These are phyloP conservation scores for Osmanthus fragrans DNA, from an alignment of 257 asterid genomes.

Conservation along the genomic window DNA sequence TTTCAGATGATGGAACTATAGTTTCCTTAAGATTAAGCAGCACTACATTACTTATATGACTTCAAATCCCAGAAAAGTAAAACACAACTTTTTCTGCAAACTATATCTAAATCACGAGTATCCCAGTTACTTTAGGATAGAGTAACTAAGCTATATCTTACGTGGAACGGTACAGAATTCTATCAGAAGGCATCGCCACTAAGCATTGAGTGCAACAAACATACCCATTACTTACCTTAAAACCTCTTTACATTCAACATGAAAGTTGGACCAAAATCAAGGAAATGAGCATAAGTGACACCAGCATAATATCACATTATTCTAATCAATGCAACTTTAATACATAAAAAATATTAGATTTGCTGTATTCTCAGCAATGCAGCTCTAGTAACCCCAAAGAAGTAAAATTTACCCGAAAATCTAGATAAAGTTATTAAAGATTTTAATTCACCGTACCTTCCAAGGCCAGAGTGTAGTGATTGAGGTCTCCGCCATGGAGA, in stretches of 20 bases:
- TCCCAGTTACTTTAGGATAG: not conserved
- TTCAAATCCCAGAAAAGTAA: constrained; percentile 4
- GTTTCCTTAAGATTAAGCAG: not conserved
- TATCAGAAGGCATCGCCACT: not conserved
- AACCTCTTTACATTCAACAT: constrained; percentile 6
- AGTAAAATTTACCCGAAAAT: not conserved
- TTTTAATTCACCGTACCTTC: constrained; percentile 59
- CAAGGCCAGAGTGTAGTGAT: constrained; percentile 99
- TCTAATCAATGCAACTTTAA: constrained; percentile 9
- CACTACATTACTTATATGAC: not conserved
- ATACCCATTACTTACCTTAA: not conserved
- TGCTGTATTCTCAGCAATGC: not conserved
- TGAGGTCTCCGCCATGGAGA: constrained; percentile 98
- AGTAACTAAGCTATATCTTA: not conserved
- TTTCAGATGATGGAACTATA: not conserved
- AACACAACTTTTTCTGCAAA: not conserved
- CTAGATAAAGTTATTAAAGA: not conserved
- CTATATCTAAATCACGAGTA: not conserved
- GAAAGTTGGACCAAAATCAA: not conserved
- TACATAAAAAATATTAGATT: not conserved
- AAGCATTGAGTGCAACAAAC: not conserved
- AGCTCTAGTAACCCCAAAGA: constrained; percentile 8
- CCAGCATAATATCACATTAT: constrained; percentile 7
- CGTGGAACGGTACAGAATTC: not conserved
- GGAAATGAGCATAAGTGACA: not conserved